These are phyloP conservation scores for Solanum tarapatanum DNA, from an alignment of 257 asterid genomes.

Conservation along the genomic window DNA sequence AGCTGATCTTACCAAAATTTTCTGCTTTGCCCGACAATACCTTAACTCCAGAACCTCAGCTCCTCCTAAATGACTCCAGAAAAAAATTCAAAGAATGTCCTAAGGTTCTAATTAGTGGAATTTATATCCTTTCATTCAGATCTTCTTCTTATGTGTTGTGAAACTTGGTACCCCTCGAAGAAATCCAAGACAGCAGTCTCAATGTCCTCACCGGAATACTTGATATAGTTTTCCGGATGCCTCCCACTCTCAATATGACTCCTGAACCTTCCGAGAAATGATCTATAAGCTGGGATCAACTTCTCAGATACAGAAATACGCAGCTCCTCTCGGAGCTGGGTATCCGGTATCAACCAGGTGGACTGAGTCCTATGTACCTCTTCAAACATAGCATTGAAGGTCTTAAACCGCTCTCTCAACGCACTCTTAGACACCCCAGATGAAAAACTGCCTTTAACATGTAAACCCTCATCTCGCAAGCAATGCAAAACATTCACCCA, in stretches of 20 bases:
- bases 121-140: conserved; percentile 25
- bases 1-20: conserved; percentile 11
- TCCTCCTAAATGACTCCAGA: conserved; percentile 36
- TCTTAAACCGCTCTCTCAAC: conserved; percentile 70
- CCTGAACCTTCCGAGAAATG: conserved; percentile 81
- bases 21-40: conserved; percentile 3
- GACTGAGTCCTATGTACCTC: conserved; percentile 89
- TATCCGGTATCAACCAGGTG: conserved; percentile 69
- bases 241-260: conserved; percentile 82
- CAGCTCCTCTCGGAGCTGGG: conserved; percentile 85
- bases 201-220: conserved; percentile 81
- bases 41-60: conserved; percentile 30
- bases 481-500: conserved; percentile 74
- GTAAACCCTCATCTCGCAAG: conserved; percentile 85
- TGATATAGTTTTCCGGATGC: conserved; percentile 90
- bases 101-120: conserved; percentile 36
- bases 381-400: conserved; percentile 81
- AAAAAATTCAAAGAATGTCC: conserved; percentile 61
- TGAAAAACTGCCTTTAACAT: conserved; percentile 66
- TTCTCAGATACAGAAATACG: conserved; percentile 65
- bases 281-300: conserved; percentile 76
- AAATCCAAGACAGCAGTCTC: conserved; percentile 79
- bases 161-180: conserved; percentile 67
- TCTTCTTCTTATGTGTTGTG: conserved; percentile 68
- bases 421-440: conserved; percentile 85